A percentile compares a stretch with the other conserved stretches of the same genome.
Evolutionary conservation across 2,329 filamentous ascomycete species (phyloP).

Genomic region (Chaetomium olivaceum): DNA sequence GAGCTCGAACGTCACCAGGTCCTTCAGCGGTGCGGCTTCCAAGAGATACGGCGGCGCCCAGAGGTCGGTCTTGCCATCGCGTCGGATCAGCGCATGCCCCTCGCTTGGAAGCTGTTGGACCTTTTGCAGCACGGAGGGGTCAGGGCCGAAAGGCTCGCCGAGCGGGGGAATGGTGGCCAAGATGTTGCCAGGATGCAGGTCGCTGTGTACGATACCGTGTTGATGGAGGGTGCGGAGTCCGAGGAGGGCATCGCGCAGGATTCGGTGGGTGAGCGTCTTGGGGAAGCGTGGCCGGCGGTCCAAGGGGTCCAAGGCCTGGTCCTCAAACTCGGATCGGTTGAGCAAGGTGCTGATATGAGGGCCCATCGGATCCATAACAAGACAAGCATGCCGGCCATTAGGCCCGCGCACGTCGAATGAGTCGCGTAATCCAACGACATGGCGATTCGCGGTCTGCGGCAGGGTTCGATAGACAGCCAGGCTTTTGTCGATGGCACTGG

Average conservation of each 20-base stretch:
- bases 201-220: slow-evolving; percentile 10
- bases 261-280: not conserved
- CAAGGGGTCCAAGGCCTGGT: not conserved
- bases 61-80: slow-evolving; percentile 3
- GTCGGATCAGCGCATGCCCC: not conserved
- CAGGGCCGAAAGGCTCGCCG: not conserved
- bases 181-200: slow-evolving; percentile 7
- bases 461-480: slow-evolving; percentile 2
- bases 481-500: not conserved
- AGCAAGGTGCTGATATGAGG: slow-evolving; percentile 3
- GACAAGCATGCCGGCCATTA: slow-evolving; percentile 2
- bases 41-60: slow-evolving; percentile 10
- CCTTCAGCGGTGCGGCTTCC: not conserved
- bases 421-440: slow-evolving; percentile 3
- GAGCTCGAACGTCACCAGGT: slow-evolving; percentile 5
- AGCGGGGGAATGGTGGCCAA: not conserved
- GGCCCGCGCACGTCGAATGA: slow-evolving; percentile 3
- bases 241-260: slow-evolving; percentile 8
- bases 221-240: not conserved
- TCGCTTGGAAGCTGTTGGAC: slow-evolving; percentile 5
- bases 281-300: slow-evolving; percentile 1
- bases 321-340: not conserved
- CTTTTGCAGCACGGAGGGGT: not conserved
- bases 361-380: slow-evolving; percentile 7
- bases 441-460: not conserved